Evolutionary conservation across 768 basidiomycete species (phyloP), one percentile per base, ranked within the genome.

Genomic region (Chalciporus chontae): DNA sequence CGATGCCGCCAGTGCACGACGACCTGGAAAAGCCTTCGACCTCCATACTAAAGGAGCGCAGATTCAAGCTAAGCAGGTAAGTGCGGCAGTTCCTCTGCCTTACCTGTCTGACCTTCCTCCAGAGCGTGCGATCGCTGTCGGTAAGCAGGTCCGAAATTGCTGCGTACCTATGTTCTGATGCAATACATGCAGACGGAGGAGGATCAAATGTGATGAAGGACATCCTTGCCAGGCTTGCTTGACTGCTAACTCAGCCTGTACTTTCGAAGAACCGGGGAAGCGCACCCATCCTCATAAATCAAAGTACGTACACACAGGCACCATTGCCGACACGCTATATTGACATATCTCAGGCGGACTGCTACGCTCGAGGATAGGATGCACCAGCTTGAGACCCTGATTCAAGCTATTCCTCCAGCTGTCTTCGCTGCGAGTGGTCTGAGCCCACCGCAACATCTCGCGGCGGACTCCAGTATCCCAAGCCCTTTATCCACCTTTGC

Each of bases 51-150:
- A 91, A 89, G 68, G 89, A 92, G 60, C 76, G 90, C 47, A 79
- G 90, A 45, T 91, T 92, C 75, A 92, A 92, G 73, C 71, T 92
- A 50, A 90, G 85, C 80, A 85, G 89, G 90, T 87, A 52, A 34
- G 78, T 50, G 5, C 0, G 40, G 14, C 45, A 48, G 42, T 56
- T 26, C 37, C 39, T 34, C 36, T 43, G 18, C 41, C 27, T 14
- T 18, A 34, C 39, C 37, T 40, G 41, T 38, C 48, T 57, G 21
- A 57, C 27, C 58, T 40, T 53, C 32, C n/a, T 50, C 29, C 55
- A 91, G 90, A 66, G 89, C 90, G 51, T 92, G 90, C 75, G 90
- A 92, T 77, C 87, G 90, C 52, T 92, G 90, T 74, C 82, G 90
- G 88, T 91, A 72, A 77, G 86, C 57, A 26, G 34, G 58, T 56